These are phyloP conservation scores for Agrostemma githago DNA, from an alignment of 148 eudicot genomes.

Conservation along the genomic window DNA sequence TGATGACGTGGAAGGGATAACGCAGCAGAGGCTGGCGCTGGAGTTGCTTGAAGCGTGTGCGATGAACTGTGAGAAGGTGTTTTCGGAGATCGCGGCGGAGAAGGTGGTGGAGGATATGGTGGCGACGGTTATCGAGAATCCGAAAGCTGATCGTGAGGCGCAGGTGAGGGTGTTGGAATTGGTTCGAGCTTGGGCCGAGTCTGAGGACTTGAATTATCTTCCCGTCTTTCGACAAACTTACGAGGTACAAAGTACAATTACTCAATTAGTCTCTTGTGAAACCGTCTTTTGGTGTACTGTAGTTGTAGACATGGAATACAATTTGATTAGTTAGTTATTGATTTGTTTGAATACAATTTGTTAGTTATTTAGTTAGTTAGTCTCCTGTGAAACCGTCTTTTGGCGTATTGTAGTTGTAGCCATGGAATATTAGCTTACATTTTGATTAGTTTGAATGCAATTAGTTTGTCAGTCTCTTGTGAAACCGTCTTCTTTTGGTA, in stretches of 20 bases:
- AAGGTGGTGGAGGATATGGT: constrained; percentile 87
- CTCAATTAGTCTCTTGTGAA: too few species aligned
- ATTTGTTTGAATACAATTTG: too few species aligned
- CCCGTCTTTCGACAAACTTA: constrained; percentile 88
- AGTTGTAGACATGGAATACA: too few species aligned
- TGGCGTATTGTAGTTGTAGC: too few species aligned
- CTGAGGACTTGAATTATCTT: constrained; percentile 75
- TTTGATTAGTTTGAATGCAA: too few species aligned
- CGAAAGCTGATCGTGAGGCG: constrained; percentile 43
- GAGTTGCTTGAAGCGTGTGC: constrained; percentile 73
- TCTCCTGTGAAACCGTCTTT: background rate
- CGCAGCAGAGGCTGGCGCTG: constrained; percentile 40
- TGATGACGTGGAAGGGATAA: constrained; percentile 19
- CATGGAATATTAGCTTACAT: too few species aligned
- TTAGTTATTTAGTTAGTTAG: background rate
- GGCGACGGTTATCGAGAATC: constrained; percentile 53
- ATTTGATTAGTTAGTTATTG: too few species aligned
- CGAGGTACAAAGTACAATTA: constrained; percentile 34
- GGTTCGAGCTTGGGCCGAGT: constrained; percentile 88
- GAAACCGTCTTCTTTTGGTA: too few species aligned
- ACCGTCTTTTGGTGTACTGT: too few species aligned
- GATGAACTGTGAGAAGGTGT: constrained; percentile 88
- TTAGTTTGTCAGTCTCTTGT: too few species aligned
- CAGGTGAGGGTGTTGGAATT: constrained; percentile 58
- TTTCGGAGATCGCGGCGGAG: constrained; percentile 90